These are phyloP conservation scores for Chalciporus chontae DNA, from an alignment of 768 basidiomycete species.

Conservation along the genomic window DNA sequence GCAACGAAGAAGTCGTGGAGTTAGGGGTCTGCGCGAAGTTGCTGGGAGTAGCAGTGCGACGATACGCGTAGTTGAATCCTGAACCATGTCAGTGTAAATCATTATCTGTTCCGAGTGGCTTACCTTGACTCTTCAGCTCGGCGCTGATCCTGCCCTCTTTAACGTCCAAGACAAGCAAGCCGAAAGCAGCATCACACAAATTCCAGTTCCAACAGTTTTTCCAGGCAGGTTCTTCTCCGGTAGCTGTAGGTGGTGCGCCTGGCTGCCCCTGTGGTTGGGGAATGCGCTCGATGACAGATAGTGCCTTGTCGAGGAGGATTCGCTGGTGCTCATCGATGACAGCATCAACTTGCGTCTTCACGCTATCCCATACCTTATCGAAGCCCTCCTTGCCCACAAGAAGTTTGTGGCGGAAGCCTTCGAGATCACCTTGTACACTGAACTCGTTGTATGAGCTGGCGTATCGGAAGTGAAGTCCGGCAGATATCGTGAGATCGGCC, in stretches of 20 bases:
- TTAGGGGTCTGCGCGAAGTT: slow-evolving; percentile 57
- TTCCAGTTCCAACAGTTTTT: slow-evolving; percentile 99
- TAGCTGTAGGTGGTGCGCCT: slow-evolving; percentile 42
- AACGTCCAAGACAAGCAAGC: slow-evolving; percentile 82
- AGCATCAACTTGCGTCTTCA: slow-evolving; percentile 85
- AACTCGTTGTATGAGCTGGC: slow-evolving; percentile 97
- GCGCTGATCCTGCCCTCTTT: slow-evolving; percentile 90
- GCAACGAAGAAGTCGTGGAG: slow-evolving; percentile 52
- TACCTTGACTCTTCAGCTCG: slow-evolving; percentile 90
- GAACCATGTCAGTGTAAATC: slow-evolving; percentile 5
- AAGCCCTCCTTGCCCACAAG: slow-evolving; percentile 74
- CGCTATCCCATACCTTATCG: slow-evolving; percentile 92
- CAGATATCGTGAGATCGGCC: slow-evolving; percentile 91
- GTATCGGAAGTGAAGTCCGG: slow-evolving; percentile 97
- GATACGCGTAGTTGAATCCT: slow-evolving; percentile 97
- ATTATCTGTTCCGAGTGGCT: slow-evolving; percentile 15
- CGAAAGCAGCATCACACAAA: slow-evolving; percentile 92
- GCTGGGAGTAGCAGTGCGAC: slow-evolving; percentile 59
- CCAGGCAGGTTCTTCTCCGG: slow-evolving; percentile 89
- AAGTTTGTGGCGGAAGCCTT: slow-evolving; percentile 83
- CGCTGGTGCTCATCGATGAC: slow-evolving; percentile 91
- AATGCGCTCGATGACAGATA: slow-evolving; percentile 78
- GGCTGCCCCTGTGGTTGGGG: slow-evolving; percentile 49
- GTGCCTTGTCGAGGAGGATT: slow-evolving; percentile 82
- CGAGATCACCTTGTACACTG: slow-evolving; percentile 85